A percentile compares a stretch with the other conserved stretches of the same genome.
These are phyloP conservation scores for Poronia punctata DNA, from an alignment of 495 filamentous ascomycete genomes.

Conservation along the genomic window DNA sequence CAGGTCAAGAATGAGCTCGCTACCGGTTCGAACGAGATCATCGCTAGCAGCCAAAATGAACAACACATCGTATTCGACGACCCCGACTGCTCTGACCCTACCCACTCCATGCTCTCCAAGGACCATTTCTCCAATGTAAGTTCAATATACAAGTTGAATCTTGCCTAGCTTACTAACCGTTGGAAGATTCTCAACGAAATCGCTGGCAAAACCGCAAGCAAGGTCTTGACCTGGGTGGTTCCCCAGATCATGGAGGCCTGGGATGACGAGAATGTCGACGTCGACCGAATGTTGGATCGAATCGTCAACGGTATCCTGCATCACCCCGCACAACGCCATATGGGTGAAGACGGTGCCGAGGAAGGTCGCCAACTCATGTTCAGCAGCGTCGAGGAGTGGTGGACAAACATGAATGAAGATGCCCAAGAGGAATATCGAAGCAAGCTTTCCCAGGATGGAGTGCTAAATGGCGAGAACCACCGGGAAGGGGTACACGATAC, in stretches of 20 bases:
- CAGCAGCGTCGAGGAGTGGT: conserved; percentile 69
- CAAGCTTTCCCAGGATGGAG: conserved; percentile 69
- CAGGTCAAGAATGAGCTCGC: conserved; percentile 79
- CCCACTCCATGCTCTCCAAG: conserved; percentile 94
- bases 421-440: conserved; percentile 57
- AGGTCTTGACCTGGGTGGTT: conserved; percentile 71
- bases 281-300: conserved; percentile 57
- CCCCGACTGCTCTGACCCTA: conserved; percentile 66
- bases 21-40: conserved; percentile 79
- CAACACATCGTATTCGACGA: conserved; percentile 84
- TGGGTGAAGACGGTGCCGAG: conserved; percentile 62
- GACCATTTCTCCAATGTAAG: conserved; percentile 76
- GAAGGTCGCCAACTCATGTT: conserved; percentile 77
- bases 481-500: conserved; percentile 76
- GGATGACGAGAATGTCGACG: conserved; percentile 67
- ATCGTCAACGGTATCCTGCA: conserved; percentile 81
- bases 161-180: conserved; percentile 27
- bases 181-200: conserved; percentile 72
- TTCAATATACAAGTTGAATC: not conserved
- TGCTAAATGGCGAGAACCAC: conserved; percentile 69
- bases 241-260: conserved; percentile 80
- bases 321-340: conserved; percentile 67
- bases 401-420: conserved; percentile 55
- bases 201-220: conserved; percentile 72
- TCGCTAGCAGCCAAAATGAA: conserved; percentile 67